A percentile compares a stretch with the other conserved stretches of the same genome.
These are phyloP conservation scores for Plasmodium knowlesi DNA, from an alignment of 169 alveolate genomes.

Conservation along the genomic window DNA sequence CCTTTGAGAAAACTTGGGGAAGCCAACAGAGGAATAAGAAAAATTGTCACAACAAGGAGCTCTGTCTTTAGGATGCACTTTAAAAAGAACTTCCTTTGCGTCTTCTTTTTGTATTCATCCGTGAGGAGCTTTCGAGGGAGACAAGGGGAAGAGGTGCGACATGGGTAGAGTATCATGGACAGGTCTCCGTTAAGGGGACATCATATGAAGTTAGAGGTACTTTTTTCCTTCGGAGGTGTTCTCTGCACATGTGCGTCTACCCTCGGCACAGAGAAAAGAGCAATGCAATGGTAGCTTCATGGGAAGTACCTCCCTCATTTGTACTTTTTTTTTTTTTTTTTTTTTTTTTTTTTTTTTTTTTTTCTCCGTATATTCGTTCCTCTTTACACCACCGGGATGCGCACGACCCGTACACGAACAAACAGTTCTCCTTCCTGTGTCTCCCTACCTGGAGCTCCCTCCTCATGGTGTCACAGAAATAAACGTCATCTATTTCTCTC, in stretches of 20 bases:
- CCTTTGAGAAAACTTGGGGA: slow-evolving; percentile 17
- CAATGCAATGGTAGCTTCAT: not conserved
- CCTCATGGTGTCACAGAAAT: slow-evolving; percentile 38
- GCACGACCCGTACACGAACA: not conserved
- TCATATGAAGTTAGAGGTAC: not conserved
- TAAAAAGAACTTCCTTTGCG: not conserved
- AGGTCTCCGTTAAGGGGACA: not conserved
- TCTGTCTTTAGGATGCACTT: slow-evolving; percentile 42
- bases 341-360: too few relatives aligned
- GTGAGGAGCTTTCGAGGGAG: slow-evolving; percentile 6
- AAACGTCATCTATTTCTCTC: slow-evolving; percentile 47
- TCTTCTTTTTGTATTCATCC: slow-evolving; percentile 30
- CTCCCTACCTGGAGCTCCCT: slow-evolving; percentile 40
- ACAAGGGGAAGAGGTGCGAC: not conserved
- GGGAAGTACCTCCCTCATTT: not conserved
- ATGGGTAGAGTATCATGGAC: not conserved
- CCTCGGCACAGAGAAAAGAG: not conserved
- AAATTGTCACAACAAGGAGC: slow-evolving; percentile 10
- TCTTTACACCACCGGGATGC: not conserved
- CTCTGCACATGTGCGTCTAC: not conserved
- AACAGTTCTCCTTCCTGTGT: not conserved
- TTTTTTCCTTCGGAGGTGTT: too few relatives aligned
- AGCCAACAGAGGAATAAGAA: slow-evolving; percentile 15
- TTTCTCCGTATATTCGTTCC: not conserved
- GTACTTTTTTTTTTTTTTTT: not conserved